Evolutionary conservation across 257 asterid genomes (phyloP), one percentile per base, ranked within the genome.

Genomic region (Nicotiana knightiana): DNA sequence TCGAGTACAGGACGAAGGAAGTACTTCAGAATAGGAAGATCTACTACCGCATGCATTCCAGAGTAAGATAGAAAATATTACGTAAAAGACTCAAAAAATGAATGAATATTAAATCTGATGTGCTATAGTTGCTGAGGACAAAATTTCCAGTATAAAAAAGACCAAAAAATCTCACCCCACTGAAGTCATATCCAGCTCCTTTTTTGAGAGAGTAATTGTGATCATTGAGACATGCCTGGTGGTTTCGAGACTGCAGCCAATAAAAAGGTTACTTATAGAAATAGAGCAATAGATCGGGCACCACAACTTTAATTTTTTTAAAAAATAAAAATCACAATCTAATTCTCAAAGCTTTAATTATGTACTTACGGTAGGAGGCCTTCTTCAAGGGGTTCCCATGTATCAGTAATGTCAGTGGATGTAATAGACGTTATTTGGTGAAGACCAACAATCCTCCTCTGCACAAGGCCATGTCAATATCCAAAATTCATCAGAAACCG

Each of bases 341-440:
- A 53, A 16, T 57, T 24, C 7, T 21, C 51, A 65, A 8, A 43
- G 26, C 70, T 10, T 57, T 54, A 67, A 80, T 67, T 16, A 81
- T 59, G 77, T 73, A 35, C 93, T 90, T 93, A 96, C 98, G 82
- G 95, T 71, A 93, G 99, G 82, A 96, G 97, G 84, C 98, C 99
- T 89, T 96, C 99, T 89, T 96, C 99, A 39, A 96, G 88, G 71
- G 99, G 99, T 88, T 96, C 99, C 98, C 97, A 96, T 54, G 96
- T 96, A 88, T 96, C 99, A 48, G 93, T 96, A 77, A 96, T 91
- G 83, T 96, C 97, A 28, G 93, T 93, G 89, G 99, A 96, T 62
- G 93, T 91, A 81, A 96, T 93, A 46, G 92, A 82, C 7, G 97
- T 92, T 61, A 91, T 86, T 88, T 96, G 99, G 91, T 93, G 97